phyloP scores from a whole-genome alignment of 495 filamentous ascomycete genomes.

The Penicillium coffeae region DNA sequence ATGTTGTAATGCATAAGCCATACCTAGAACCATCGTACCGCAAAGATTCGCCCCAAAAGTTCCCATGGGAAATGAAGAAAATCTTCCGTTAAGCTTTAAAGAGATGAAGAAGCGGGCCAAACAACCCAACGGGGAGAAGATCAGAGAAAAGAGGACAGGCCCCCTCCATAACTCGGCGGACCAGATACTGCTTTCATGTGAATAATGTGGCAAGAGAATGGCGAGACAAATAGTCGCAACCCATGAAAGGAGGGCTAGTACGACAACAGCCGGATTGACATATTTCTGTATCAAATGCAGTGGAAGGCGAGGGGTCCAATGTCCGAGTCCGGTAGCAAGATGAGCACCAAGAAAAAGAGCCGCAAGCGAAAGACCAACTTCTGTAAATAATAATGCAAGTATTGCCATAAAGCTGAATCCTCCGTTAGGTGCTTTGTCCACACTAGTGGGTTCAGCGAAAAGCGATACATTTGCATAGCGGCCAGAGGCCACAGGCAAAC shows the following conservation, averaged over 20 bases:
- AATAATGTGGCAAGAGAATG: conserved; percentile 7
- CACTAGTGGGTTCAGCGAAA: conserved; percentile 37
- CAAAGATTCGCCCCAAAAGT: conserved; percentile 72
- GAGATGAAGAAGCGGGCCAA: conserved; percentile 56
- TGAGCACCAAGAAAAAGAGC: conserved; percentile 5
- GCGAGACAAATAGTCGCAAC: conserved; percentile 3
- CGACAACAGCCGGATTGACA: background rate
- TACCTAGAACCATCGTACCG: conserved; percentile 58
- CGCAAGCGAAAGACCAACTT: conserved; percentile 61
- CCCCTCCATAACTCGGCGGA: conserved; percentile 60
- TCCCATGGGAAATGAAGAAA: conserved; percentile 64
- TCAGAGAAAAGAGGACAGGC: conserved; percentile 61
- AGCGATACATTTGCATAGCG: conserved; percentile 12
- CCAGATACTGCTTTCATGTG: conserved; percentile 1
- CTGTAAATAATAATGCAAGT: conserved; percentile 59
- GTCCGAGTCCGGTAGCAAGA: conserved; percentile 1
- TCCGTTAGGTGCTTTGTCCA: conserved; percentile 37
- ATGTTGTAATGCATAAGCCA: conserved; percentile 29
- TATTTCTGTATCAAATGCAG: background rate
- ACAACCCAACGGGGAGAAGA: conserved; percentile 73
- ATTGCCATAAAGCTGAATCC: conserved; percentile 72
- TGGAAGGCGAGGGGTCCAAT: conserved; percentile 1
- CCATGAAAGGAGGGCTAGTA: conserved; percentile 2
- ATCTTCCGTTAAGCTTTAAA: conserved; percentile 1
- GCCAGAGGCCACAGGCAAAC: conserved; percentile 42